These are phyloP conservation scores for Claviceps sp. DNA, from an alignment of 2,329 filamentous ascomycete genomes.

Conservation along the genomic window DNA sequence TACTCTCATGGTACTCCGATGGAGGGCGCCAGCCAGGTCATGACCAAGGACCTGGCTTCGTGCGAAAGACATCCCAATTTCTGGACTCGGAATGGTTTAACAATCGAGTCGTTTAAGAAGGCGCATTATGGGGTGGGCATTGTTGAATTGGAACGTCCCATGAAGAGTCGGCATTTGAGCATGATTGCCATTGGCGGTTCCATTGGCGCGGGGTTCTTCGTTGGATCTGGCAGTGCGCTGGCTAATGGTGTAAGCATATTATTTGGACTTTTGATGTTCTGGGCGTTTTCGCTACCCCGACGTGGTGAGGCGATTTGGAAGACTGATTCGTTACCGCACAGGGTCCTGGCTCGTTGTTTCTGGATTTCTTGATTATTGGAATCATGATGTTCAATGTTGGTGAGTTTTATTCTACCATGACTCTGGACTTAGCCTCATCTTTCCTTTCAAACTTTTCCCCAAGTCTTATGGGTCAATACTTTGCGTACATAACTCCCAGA, in stretches of 20 bases:
- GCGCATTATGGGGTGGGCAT: conserved; percentile 19
- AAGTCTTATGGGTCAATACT: not conserved
- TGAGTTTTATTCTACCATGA: conserved; percentile 7
- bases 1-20: not conserved
- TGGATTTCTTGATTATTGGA: conserved; percentile 42
- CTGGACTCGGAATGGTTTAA: conserved; percentile 24
- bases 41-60: conserved; percentile 5
- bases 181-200: conserved; percentile 40
- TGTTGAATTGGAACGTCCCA: conserved; percentile 26
- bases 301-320: too few species aligned
- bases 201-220: conserved; percentile 50
- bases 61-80: conserved; percentile 17
- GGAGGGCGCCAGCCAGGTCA: conserved; percentile 8
- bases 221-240: conserved; percentile 41
- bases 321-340: conserved; percentile 6
- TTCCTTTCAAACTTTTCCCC: not conserved
- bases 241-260: conserved; percentile 25
- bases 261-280: not conserved
- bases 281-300: not conserved
- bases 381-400: conserved; percentile 46
- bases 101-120: conserved; percentile 24
- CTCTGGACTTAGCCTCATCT: too few species aligned
- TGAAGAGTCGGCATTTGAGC: conserved; percentile 42
- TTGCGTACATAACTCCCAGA: too few species aligned
- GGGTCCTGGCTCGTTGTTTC: conserved; percentile 29